Conservation (phyloP, 2,329 filamentous ascomycete genomes). For the Alternaria conjuncta region DNA sequence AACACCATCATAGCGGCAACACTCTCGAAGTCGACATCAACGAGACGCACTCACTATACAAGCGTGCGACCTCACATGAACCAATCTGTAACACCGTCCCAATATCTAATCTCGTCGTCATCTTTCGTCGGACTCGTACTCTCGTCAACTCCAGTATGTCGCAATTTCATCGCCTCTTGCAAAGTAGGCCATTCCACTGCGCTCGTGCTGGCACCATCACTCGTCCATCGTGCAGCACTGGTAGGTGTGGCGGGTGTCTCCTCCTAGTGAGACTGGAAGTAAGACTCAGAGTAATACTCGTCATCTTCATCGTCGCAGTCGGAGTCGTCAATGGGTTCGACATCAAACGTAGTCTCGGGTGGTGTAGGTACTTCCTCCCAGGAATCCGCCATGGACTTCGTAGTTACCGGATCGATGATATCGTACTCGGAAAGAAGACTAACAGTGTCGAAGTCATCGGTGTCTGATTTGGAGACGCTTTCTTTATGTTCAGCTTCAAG, state of each 20-base stretch:
- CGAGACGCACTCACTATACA: not conserved
- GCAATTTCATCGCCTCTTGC: conserved; percentile 13
- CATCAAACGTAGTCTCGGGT: not conserved
- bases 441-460: not conserved
- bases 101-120: not conserved
- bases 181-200: conserved; percentile 26
- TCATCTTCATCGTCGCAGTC: not conserved
- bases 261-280: not conserved
- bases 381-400: not conserved
- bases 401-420: not conserved
- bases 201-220: conserved; percentile 4
- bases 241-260: not conserved
- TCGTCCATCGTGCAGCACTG: not conserved
- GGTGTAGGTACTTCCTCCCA: not conserved
- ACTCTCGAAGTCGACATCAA: not conserved
- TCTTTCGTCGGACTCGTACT: not conserved
- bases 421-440: not conserved
- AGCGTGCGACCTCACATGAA: conserved; percentile 1
- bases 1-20: not conserved
- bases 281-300: not conserved
- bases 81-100: conserved; percentile 22
- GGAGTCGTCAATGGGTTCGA: not conserved
- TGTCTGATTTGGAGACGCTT: not conserved
- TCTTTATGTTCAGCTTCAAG: not conserved
- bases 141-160: not conserved